Evolutionary conservation across 768 basidiomycete species (phyloP), one percentile per base, ranked within the genome.

Genomic region (Pleurotus salmoneostramineus): DNA sequence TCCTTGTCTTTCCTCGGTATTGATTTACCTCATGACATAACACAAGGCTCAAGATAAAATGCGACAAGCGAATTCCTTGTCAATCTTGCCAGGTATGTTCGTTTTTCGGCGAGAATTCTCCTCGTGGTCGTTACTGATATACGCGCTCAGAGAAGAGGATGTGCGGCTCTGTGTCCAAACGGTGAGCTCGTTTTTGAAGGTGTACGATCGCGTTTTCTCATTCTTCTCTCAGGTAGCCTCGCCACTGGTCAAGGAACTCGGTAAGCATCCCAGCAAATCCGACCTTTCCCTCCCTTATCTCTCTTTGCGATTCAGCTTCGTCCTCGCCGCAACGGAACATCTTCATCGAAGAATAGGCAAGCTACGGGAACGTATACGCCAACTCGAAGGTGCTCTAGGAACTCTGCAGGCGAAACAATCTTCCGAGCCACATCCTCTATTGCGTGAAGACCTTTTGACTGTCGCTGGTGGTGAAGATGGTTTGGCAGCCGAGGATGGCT

Each of bases 21-120:
- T 31, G 52, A 55, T 36, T 36, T 40, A 8, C n/a, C 52, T 61
- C 64, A 56, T 67, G 59, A 70, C 48, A 61, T 63, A 44, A 42
- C 21, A 27, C 21, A 27, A 81, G 88, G 63, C 76, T 91, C 63
- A 86, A 90, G 78, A 89, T 91, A 69, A 89, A 88, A 67, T 91
- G 88, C 74, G 87, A 89, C 80, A 90, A 89, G 75, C 81, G 87
- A 62, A 86, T 89, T 56, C 89, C 89, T 7, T 90, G 88, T 66
- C 85, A 88, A 67, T 88, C 87, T 0, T 89, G 88, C 67, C 83
- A 83, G 75, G 87, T 84, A 66, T 43, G 74, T 69, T 35, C 21
- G 21, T 27, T 27, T 27, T 27, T 27, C 21, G 21, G 58, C 54
- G 57, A 43, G 27, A 14, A 11, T 54, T 57, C 14, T 51, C 49